A percentile compares a stretch with the other conserved stretches of the same genome.
Evolutionary conservation across 2,329 filamentous ascomycete genomes (phyloP).

Genomic region (Capronia americana): DNA sequence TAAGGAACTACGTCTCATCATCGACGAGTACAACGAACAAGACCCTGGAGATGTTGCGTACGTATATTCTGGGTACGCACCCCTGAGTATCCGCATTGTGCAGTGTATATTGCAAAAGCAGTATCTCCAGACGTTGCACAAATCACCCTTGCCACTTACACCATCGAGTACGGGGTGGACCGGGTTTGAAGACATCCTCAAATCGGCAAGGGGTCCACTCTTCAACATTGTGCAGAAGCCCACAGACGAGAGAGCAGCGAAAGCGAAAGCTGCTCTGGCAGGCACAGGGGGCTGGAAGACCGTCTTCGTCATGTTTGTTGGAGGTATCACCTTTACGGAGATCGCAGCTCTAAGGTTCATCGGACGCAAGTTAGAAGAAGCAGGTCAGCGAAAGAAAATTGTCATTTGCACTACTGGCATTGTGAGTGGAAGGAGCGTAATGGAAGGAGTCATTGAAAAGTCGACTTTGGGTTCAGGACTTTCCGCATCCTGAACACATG

Average conservation of each 20-base stretch:
- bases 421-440: conserved; percentile 85
- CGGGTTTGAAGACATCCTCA: conserved; percentile 90
- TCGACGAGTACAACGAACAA: conserved; percentile 95
- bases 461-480: conserved; percentile 34
- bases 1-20: conserved; percentile 84
- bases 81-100: conserved; percentile 85
- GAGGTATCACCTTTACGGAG: conserved; percentile 96
- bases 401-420: conserved; percentile 93
- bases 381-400: conserved; percentile 69
- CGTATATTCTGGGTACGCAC: conserved; percentile 96
- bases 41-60: conserved; percentile 96
- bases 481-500: conserved; percentile 10
- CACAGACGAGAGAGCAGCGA: conserved; percentile 82
- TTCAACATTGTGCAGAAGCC: conserved; percentile 93
- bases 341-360: conserved; percentile 93
- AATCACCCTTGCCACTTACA: conserved; percentile 63
- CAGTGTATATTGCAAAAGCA: conserved; percentile 94
- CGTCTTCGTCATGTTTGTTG: conserved; percentile 94
- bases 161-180: conserved; percentile 81
- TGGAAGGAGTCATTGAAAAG: conserved; percentile 82
- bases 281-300: conserved; percentile 79
- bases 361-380: conserved; percentile 78
- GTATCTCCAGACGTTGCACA: conserved; percentile 74
- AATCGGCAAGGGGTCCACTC: conserved; percentile 83
- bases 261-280: conserved; percentile 81